These are phyloP conservation scores for Nicotiana knightiana DNA, from an alignment of 257 asterid species.

Conservation along the genomic window DNA sequence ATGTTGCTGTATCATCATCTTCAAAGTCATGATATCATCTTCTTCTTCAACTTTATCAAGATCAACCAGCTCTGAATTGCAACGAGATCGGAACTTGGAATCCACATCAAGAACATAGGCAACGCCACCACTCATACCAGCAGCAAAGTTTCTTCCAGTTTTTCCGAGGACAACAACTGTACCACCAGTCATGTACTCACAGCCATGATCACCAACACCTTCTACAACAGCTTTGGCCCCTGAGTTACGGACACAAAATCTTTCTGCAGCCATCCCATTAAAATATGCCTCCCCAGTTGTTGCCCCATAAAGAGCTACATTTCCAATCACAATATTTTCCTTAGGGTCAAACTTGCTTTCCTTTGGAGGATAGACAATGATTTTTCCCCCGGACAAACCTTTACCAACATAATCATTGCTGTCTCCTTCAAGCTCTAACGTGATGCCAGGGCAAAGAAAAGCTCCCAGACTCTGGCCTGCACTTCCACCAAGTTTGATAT, in stretches of 20 bases:
- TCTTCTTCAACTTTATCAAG: constrained; percentile 87
- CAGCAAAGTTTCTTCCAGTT: constrained; percentile 96
- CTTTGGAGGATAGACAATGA: constrained; percentile 85
- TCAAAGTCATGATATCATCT: constrained; percentile 71
- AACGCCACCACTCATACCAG: constrained; percentile 99
- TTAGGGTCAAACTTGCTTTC: constrained; percentile 85
- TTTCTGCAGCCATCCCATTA: constrained; percentile 98
- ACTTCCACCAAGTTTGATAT: constrained; percentile 83
- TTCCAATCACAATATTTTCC: constrained; percentile 94
- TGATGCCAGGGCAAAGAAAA: constrained; percentile 89
- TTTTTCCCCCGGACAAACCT: constrained; percentile 94
- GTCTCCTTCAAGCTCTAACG: constrained; percentile 97
- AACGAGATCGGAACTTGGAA: constrained; percentile 59
- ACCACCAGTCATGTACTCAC: constrained; percentile 99
- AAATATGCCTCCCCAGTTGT: constrained; percentile 95
- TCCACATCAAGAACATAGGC: constrained; percentile 87
- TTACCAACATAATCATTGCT: constrained; percentile 98
- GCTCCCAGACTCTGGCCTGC: constrained; percentile 99
- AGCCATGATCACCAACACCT: constrained; percentile 99
- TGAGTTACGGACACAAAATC: constrained; percentile 96
- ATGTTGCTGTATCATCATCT: constrained; percentile 97
- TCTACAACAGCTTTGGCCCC: constrained; percentile 97
- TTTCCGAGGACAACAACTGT: constrained; percentile 83
- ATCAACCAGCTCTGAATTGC: constrained; percentile 91
- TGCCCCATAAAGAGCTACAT: constrained; percentile 96